Evolutionary conservation across 768 basidiomycete genomes (phyloP).

Genomic region (Cantharellus anzutake): DNA sequence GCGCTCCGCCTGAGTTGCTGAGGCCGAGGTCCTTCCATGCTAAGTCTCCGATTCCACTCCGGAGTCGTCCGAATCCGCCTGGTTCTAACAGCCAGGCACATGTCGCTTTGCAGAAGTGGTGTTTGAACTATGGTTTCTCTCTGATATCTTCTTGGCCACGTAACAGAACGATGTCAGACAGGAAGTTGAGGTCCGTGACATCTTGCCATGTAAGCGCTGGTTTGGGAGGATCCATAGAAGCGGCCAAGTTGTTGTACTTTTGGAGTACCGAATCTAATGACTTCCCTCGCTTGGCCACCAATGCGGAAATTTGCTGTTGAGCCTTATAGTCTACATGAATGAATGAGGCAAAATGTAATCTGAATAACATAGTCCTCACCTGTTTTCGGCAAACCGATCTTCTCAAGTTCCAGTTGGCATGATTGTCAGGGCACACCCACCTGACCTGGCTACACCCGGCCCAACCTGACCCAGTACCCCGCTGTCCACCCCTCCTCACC

Average conservation of each 20-base stretch:
- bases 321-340: neutral
- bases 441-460: too few species aligned
- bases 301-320: neutral
- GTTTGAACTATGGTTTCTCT: neutral
- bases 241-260: neutral
- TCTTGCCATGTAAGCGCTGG: neutral
- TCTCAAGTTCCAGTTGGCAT: conserved; percentile 2
- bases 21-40: too few species aligned
- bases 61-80: too few species aligned
- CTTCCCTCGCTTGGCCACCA: neutral
- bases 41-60: too few species aligned
- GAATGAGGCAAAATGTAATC: neutral
- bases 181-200: neutral
- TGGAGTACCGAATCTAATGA: neutral
- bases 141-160: neutral
- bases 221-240: neutral
- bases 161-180: neutral
- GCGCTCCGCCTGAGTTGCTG: too few species aligned
- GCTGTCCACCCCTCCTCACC: too few species aligned
- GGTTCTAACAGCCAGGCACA: too few species aligned
- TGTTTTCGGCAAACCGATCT: neutral
- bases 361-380: neutral
- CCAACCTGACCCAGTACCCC: too few species aligned
- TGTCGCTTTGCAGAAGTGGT: neutral
- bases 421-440: too few species aligned